These are phyloP conservation scores for Vicia faba DNA, from an alignment of 306 rosid species.

Conservation along the genomic window DNA sequence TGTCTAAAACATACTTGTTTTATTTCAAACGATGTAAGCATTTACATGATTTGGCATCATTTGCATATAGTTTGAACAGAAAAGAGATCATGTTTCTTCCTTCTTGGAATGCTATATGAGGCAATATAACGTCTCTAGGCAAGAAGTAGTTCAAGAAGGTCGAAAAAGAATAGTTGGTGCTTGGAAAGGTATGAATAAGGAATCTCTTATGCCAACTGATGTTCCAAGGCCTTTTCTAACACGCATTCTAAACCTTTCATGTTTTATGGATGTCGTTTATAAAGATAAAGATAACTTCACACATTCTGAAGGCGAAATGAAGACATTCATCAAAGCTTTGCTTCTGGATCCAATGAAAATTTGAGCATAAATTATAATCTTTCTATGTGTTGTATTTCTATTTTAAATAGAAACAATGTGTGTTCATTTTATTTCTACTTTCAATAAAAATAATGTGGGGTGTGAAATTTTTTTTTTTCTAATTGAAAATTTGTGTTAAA, in stretches of 20 bases:
- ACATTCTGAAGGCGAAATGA: too few relatives aligned
- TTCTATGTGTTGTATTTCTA: too few relatives aligned
- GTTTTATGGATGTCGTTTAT: conserved; percentile 16
- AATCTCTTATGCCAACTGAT: conserved; percentile 6
- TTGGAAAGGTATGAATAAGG: conserved; percentile 49
- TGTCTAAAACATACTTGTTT: background rate
- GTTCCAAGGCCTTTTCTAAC: conserved; percentile 25
- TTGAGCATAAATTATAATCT: too few relatives aligned
- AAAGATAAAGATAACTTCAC: conserved; percentile 1
- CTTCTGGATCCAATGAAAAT: too few relatives aligned
- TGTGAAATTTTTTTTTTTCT: too few relatives aligned
- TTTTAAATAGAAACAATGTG: too few relatives aligned
- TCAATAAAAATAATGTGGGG: too few relatives aligned
- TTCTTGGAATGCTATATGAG: conserved; percentile 42
- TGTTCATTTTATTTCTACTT: too few relatives aligned
- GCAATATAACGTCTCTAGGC: conserved; percentile 28
- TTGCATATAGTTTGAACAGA: conserved; percentile 39
- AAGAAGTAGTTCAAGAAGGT: conserved; percentile 32
- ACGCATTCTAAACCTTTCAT: background rate
- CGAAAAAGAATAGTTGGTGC: conserved; percentile 1
- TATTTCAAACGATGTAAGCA: background rate
- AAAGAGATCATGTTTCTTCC: conserved; percentile 34
- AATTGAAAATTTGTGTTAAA: too few relatives aligned
- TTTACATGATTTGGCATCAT: background rate
- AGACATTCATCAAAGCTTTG: too few relatives aligned